Conservation (phyloP, 208 protist genomes). For the Leishmania tropica region DNA sequence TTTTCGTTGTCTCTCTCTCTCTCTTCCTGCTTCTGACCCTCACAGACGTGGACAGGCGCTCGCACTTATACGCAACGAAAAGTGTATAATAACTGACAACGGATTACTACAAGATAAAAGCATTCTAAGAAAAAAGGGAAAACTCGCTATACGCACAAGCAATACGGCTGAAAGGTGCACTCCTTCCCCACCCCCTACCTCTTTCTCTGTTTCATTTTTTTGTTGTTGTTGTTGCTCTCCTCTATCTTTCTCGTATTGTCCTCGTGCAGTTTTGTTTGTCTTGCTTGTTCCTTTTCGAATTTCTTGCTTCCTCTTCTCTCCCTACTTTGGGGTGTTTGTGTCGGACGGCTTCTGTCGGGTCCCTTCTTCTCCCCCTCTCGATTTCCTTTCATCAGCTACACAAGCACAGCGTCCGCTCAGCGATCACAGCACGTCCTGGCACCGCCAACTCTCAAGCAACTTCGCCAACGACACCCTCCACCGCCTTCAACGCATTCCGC, state of each 20-base stretch:
- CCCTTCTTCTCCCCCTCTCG: not conserved
- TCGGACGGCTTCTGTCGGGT: not conserved
- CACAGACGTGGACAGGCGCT: not conserved
- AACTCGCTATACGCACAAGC: not conserved
- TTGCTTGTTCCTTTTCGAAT: constrained; percentile 5
- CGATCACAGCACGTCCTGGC: not conserved
- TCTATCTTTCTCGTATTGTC: not conserved
- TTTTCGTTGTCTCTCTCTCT: not conserved
- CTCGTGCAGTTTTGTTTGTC: constrained; percentile 6
- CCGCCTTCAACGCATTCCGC: not conserved
- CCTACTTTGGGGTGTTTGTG: not conserved
- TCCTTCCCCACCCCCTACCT: not conserved
- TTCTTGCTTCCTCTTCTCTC: not conserved
- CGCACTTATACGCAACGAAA: not conserved
- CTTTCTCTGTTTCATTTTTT: not conserved
- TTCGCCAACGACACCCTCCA: not conserved
- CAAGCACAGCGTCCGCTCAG: not conserved
- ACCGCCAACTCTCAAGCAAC: not conserved
- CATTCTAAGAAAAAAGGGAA: not conserved
- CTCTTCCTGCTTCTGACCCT: not conserved
- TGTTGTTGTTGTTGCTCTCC: not conserved
- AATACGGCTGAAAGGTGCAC: not conserved
- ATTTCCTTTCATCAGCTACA: not conserved
- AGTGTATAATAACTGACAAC: not conserved
- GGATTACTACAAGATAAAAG: not conserved